phyloP scores from a whole-genome alignment of 306 rosid species.

The Prunus mira region DNA sequence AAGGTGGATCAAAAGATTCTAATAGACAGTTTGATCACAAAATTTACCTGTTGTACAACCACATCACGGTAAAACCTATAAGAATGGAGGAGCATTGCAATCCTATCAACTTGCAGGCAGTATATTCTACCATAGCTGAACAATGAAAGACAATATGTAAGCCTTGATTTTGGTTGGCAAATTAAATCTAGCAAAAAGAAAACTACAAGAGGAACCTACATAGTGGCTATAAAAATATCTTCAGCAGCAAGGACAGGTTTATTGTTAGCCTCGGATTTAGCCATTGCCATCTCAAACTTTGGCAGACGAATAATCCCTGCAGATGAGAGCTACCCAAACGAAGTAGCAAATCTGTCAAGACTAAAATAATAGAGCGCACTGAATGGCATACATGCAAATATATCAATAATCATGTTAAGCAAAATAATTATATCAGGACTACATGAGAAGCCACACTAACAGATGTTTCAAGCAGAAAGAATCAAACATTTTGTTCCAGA shows the following conservation, averaged over 20 bases:
- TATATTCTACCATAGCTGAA: slow-evolving; percentile 97
- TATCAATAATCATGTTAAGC: slow-evolving; percentile 7
- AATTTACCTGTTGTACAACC: slow-evolving; percentile 87
- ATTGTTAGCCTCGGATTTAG: slow-evolving; percentile 84
- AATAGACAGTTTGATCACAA: slow-evolving; percentile 3
- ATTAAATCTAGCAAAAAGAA: slow-evolving; percentile 14
- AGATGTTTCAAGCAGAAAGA: slow-evolving; percentile 1
- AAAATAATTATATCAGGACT: slow-evolving; percentile 14
- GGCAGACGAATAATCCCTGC: slow-evolving; percentile 93
- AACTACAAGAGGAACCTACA: slow-evolving; percentile 51
- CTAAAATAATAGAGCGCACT: background rate
- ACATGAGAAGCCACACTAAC: slow-evolving; percentile 23
- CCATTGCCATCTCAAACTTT: slow-evolving; percentile 93
- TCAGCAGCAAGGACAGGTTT: slow-evolving; percentile 89
- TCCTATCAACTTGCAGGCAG: slow-evolving; percentile 94
- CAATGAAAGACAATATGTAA: slow-evolving; percentile 17
- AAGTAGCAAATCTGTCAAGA: slow-evolving; percentile 34
- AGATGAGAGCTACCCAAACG: slow-evolving; percentile 74
- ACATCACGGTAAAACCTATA: slow-evolving; percentile 97
- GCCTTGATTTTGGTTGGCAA: slow-evolving; percentile 18
- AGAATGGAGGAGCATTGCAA: slow-evolving; percentile 89
- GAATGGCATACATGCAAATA: slow-evolving; percentile 17
- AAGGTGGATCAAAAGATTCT: background rate
- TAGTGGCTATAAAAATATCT: slow-evolving; percentile 79
- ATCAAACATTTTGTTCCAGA: background rate